These are phyloP conservation scores for Debaryomycetaceae sp. DNA, from an alignment of 1,139 yeast genomes.

Conservation along the genomic window DNA sequence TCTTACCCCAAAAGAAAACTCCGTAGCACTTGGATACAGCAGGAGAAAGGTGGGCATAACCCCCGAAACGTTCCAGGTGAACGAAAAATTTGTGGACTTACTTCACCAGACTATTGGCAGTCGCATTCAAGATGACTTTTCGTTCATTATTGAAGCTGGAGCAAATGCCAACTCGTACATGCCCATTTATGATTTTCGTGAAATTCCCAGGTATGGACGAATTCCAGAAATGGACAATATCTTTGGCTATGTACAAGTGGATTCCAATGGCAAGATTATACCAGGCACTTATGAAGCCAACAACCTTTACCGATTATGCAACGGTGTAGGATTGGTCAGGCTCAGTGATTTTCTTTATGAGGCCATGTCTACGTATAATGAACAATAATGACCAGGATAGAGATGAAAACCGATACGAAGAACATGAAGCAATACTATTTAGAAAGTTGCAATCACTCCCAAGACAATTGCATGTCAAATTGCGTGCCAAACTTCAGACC, in stretches of 20 bases:
- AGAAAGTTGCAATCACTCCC: no score
- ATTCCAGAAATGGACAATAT: constrained; percentile 72
- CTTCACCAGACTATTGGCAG: constrained; percentile 26
- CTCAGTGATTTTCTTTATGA: constrained; percentile 56
- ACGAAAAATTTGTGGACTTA: constrained; percentile 25
- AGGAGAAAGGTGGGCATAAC: constrained; percentile 12
- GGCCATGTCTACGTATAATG: constrained; percentile 32
- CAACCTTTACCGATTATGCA: constrained; percentile 55
- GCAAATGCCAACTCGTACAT: constrained; percentile 57
- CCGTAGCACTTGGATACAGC: constrained; percentile 28
- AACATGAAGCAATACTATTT: no score
- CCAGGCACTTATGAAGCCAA: constrained; percentile 58
- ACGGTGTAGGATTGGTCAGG: constrained; percentile 52
- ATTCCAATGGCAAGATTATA: constrained; percentile 51
- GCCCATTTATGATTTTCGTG: constrained; percentile 73
- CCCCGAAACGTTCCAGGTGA: constrained; percentile 24
- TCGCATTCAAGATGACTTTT: constrained; percentile 45
- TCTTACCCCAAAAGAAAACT: constrained; percentile 19
- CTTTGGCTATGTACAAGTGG: constrained; percentile 67
- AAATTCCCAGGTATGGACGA: constrained; percentile 64
- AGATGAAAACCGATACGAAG: no score
- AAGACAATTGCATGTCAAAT: no score
- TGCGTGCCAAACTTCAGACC: no score
- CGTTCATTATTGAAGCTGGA: constrained; percentile 61
- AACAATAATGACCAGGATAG: no score